Evolutionary conservation across 805 yeast species (phyloP).

Genomic region (Metschnikowia noctiluminum): DNA sequence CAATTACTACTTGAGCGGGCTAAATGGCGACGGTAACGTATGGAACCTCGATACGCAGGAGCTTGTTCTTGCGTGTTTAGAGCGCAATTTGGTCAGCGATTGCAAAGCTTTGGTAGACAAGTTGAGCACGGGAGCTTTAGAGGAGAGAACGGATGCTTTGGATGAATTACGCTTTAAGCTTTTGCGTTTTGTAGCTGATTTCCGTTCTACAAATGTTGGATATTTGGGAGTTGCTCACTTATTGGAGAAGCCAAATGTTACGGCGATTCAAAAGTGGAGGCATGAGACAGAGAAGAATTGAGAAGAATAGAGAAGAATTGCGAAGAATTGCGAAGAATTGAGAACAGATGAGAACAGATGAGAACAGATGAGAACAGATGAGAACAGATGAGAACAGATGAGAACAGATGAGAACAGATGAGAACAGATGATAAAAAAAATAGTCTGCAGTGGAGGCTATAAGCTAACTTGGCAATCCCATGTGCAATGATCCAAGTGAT

Average conservation of each 20-base stretch:
- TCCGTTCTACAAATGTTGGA: conserved; percentile 40
- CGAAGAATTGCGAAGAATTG: neutral
- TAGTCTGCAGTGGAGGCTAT: too few species aligned
- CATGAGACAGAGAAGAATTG: neutral
- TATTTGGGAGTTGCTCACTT: conserved; percentile 30
- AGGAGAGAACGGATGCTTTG: conserved; percentile 15
- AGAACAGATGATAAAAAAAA: too few species aligned
- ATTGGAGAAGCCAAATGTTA: conserved; percentile 9
- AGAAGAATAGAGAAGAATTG: neutral
- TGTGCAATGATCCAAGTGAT: too few species aligned
- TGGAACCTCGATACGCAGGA: conserved; percentile 49
- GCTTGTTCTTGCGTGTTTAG: conserved; percentile 50
- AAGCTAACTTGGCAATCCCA: too few species aligned
- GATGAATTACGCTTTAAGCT: conserved; percentile 36
- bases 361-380: too few species aligned
- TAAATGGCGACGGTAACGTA: conserved; percentile 38
- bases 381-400: too few species aligned
- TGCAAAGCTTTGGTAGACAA: conserved; percentile 22
- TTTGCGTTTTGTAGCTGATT: conserved; percentile 38
- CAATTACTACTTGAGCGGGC: conserved; percentile 43
- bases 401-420: too few species aligned
- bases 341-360: neutral
- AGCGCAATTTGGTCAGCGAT: conserved; percentile 48
- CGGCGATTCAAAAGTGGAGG: conserved; percentile 6
- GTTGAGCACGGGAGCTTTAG: conserved; percentile 15